Evolutionary conservation across 805 yeast species (phyloP), one percentile per base, ranked within the genome.

Genomic region (Nakazawaea sp.): DNA sequence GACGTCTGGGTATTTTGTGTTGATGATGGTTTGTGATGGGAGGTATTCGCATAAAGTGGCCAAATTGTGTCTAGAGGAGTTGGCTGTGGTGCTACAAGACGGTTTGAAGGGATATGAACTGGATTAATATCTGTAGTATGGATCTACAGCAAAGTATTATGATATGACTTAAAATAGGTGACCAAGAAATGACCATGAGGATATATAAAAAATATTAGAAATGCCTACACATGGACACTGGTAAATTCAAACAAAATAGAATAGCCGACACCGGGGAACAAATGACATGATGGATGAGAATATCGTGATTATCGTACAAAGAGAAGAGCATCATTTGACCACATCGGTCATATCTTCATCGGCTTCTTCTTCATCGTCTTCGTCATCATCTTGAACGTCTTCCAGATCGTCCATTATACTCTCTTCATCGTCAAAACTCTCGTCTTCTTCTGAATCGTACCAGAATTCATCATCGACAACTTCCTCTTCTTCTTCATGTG

Each of bases 401-500:
- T 49, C 58, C 0, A 49, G 53, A 3, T 48, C 59, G 5, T 53
- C 57, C 43, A 32, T 39, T 28, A 39, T 39, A 31, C 40, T 42
- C 18, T 43, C 45, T 15, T 42, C 45, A n/a, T 42, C 45, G 15
- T 36, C 45, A 26, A 33, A 29, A 15, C 38, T 33, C 30, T 38
- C 42, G 17, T 57, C 47, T 28, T 59, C 61, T 30, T 54, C 50
- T 32, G 56, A 55, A 53, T 58, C 55, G 41, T 51, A 52, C 30
- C 55, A 61, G 24, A 56, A 58, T 11, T 58, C 59, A 12, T 51
- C 60, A 28, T 48, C 50, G 13, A 52, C 55, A 13, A 47, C 58
- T 20, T 46, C 54, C 9, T 45, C 50, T 30, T 47, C 47, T 7
- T 45, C 47, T 8, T 30, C 40, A 17, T 32, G 33, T 28, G 46